Conservation (phyloP, 805 yeast genomes). For the Cyberlindnera nakhonratchasimensis region DNA sequence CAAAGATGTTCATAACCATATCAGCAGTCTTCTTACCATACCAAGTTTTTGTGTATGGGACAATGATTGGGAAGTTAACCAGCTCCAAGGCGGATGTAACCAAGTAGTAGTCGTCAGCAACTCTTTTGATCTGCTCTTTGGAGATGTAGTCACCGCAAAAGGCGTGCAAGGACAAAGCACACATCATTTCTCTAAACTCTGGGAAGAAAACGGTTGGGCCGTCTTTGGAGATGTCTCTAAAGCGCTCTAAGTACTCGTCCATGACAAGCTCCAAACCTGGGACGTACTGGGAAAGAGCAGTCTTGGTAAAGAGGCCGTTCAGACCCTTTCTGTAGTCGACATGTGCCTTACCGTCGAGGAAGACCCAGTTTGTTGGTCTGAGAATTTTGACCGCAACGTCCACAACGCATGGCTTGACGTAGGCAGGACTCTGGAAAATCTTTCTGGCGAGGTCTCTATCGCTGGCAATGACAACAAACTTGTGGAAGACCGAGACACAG, state of each 20-base stretch:
- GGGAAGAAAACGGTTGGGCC: conserved; percentile 81
- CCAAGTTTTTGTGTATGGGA: conserved; percentile 98
- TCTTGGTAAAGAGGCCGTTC: conserved; percentile 82
- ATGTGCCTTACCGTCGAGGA: conserved; percentile 93
- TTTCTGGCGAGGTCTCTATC: conserved; percentile 86
- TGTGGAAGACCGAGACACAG: conserved; percentile 97
- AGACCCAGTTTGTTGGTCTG: conserved; percentile 97
- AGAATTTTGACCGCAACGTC: conserved; percentile 93
- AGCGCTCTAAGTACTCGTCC: conserved; percentile 74
- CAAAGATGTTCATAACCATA: conserved; percentile 89
- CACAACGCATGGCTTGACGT: conserved; percentile 95
- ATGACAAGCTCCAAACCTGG: conserved; percentile 83
- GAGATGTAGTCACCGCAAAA: conserved; percentile 96
- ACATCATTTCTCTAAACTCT: conserved; percentile 91
- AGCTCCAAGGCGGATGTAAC: conserved; percentile 96
- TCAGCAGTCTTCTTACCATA: conserved; percentile 93
- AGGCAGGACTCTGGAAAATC: conserved; percentile 77
- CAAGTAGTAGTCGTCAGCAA: conserved; percentile 88
- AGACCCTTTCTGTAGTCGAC: conserved; percentile 87
- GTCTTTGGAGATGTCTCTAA: conserved; percentile 53
- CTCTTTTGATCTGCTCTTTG: conserved; percentile 80
- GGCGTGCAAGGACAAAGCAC: conserved; percentile 88
- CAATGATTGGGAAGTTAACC: conserved; percentile 94
- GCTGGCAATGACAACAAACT: conserved; percentile 92
- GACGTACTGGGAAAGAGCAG: conserved; percentile 78